phyloP scores from a whole-genome alignment of 169 alveolate genomes.

The Nephromyces sp. region DNA sequence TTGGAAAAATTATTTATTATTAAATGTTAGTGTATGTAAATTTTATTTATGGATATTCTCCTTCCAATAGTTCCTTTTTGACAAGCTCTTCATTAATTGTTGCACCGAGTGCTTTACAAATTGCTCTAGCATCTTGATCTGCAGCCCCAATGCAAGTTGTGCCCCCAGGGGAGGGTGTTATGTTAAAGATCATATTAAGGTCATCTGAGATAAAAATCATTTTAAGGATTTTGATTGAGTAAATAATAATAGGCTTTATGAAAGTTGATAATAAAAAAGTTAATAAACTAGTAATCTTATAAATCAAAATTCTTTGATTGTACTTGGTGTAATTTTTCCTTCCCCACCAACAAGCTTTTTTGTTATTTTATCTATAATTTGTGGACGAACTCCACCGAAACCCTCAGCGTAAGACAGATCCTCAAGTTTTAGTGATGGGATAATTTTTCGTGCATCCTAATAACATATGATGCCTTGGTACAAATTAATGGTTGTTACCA shows the following conservation, averaged over 20 bases:
- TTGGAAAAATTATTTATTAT: too few species aligned
- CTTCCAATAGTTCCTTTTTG: constrained; percentile 45
- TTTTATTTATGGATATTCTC: constrained; percentile 66
- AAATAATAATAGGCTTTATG: neutral
- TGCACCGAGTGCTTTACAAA: constrained; percentile 58
- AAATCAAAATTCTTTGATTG: neutral
- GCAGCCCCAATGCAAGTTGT: constrained; percentile 71
- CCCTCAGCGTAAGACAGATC: constrained; percentile 64
- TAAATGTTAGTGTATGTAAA: too few species aligned
- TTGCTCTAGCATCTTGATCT: constrained; percentile 58
- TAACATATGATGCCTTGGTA: neutral
- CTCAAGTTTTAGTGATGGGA: constrained; percentile 55
- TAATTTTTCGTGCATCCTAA: constrained; percentile 60
- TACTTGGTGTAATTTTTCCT: constrained; percentile 50
- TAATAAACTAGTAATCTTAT: neutral
- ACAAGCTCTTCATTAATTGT: constrained; percentile 43
- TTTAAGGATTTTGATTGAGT: too few species aligned
- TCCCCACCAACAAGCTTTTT: constrained; percentile 66
- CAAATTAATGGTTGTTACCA: neutral
- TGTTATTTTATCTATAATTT: constrained; percentile 57
- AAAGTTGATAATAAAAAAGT: neutral
- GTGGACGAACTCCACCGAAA: constrained; percentile 73
- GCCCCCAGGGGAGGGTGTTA: constrained; percentile 76
- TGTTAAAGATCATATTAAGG: constrained; percentile 61
- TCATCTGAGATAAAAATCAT: constrained; percentile 38